Evolutionary conservation across 2,329 filamentous ascomycete genomes (phyloP), one percentile per base, ranked within the genome.

Genomic region (Neonectria sp.): DNA sequence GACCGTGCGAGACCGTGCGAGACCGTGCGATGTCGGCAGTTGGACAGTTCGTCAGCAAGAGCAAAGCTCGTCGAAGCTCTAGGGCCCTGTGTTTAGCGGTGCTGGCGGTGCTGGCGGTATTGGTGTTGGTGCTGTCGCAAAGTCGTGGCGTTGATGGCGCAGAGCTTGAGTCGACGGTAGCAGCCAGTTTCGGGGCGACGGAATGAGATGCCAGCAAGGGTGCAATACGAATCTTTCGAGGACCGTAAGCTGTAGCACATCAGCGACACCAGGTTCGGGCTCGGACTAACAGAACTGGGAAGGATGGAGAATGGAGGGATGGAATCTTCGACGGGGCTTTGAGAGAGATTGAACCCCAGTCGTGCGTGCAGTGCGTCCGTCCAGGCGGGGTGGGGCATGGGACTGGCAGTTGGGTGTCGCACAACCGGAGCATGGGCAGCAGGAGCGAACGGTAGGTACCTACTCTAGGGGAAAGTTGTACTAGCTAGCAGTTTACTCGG

Each of bases 131-230:
- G 29, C 49, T n/a, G 40, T 45, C 53, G 57, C 53, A 53, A 45
- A 51, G 59, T 72, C 65, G 69, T 67, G 71, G 71, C 49, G 71
- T 67, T 63, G 63, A 61, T 58, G 64, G 66, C 65, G 60, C 65
- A 63, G 60, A 57, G 63, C 63, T 58, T 60, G 64, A 67, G 61
- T 74, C 73, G 71, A 73, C 60, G 63, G 68, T 71, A 68, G 68
- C 68, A 70, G 73, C 63, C 69, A 64, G 68, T 60, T 62, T 60
- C 60, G 52, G 45, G 62, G 56, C 62, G 62, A 60, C 67, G 70
- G 70, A 72, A 68, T 71, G 66, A 56, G 49, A 63, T 55, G 67
- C 58, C 46, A 58, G 48, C 51, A 33, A 15, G 31, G 37, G 5
- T 17, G 6, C 37, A 37, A 37, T 55, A 60, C 66, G 46, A 62